Percentiles rank a stretch among this genome's conserved stretches.
phyloP scores from a whole-genome alignment of 2,329 filamentous ascomycete genomes.

The Phoma herbarum region DNA sequence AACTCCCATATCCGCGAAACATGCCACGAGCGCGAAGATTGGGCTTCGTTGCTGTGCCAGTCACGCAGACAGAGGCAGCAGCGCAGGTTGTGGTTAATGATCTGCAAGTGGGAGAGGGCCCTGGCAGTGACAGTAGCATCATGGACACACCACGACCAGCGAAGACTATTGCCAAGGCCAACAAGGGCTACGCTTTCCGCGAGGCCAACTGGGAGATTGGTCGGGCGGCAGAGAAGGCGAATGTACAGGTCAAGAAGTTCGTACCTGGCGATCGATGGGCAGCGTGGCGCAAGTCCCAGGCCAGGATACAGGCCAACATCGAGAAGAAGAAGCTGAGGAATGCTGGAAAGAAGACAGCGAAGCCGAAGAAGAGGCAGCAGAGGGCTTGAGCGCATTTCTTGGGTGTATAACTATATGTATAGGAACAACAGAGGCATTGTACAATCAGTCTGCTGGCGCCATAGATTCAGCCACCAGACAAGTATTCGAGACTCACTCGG shows the following conservation, averaged over 20 bases:
- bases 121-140: conserved; percentile 34
- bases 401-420: conserved; percentile 37
- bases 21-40: conserved; percentile 78
- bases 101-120: conserved; percentile 30
- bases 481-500: not conserved
- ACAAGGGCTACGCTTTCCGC: conserved; percentile 69
- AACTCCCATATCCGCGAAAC: conserved; percentile 78
- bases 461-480: not conserved
- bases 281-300: conserved; percentile 69
- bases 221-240: conserved; percentile 67
- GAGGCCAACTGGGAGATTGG: conserved; percentile 75
- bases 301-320: conserved; percentile 60
- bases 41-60: conserved; percentile 69
- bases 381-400: conserved; percentile 18
- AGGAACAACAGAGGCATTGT: conserved; percentile 28
- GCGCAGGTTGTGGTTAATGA: conserved; percentile 32
- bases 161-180: conserved; percentile 33
- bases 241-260: conserved; percentile 64
- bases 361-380: conserved; percentile 42
- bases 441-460: conserved; percentile 18
- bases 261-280: conserved; percentile 68
- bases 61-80: conserved; percentile 37
- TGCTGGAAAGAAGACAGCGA: conserved; percentile 50
- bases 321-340: conserved; percentile 65
- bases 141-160: conserved; percentile 46